phyloP scores from a whole-genome alignment of 1,284 basidiomycete species.

The Rhodofomes roseus region DNA sequence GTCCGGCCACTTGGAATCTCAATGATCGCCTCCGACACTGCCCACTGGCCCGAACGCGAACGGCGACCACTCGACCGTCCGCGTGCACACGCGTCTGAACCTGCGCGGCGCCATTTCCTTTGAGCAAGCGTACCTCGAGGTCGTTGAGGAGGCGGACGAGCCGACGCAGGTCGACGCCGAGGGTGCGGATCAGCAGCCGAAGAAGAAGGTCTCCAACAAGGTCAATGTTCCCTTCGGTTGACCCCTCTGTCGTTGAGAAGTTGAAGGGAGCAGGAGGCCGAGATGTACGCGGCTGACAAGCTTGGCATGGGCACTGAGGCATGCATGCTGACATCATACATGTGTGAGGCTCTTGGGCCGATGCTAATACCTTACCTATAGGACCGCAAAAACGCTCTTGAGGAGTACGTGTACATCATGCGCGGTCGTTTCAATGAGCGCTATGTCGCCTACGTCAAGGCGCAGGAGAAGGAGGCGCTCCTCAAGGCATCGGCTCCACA shows the following conservation, averaged over 20 bases:
- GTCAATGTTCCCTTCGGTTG: slow-evolving; percentile 73
- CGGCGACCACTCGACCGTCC: slow-evolving; percentile 79
- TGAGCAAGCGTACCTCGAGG: slow-evolving; percentile 81
- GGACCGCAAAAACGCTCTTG: slow-evolving; percentile 95
- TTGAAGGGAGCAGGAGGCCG: slow-evolving; percentile 76
- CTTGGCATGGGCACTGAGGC: slow-evolving; percentile 94
- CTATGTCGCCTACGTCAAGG: slow-evolving; percentile 70
- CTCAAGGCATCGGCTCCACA: slow-evolving; percentile 62
- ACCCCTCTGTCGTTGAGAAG: slow-evolving; percentile 57
- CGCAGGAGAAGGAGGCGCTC: slow-evolving; percentile 75
- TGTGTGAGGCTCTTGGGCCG: not conserved
- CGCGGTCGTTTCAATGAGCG: slow-evolving; percentile 88
- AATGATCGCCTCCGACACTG: too few species aligned
- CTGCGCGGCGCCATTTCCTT: slow-evolving; percentile 83
- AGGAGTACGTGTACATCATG: slow-evolving; percentile 96
- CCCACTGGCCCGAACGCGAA: slow-evolving; percentile 56
- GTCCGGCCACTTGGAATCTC: too few species aligned
- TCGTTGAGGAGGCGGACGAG: slow-evolving; percentile 64
- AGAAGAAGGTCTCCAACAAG: slow-evolving; percentile 85
- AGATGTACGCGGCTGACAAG: slow-evolving; percentile 89
- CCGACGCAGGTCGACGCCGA: slow-evolving; percentile 69
- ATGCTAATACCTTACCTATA: too few species aligned
- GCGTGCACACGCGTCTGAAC: slow-evolving; percentile 87
- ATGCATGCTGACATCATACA: slow-evolving; percentile 9
- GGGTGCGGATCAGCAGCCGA: slow-evolving; percentile 51